Base-by-base conservation (phyloP, 176 grass and related monocot genomes). In the Zea mays region DNA sequence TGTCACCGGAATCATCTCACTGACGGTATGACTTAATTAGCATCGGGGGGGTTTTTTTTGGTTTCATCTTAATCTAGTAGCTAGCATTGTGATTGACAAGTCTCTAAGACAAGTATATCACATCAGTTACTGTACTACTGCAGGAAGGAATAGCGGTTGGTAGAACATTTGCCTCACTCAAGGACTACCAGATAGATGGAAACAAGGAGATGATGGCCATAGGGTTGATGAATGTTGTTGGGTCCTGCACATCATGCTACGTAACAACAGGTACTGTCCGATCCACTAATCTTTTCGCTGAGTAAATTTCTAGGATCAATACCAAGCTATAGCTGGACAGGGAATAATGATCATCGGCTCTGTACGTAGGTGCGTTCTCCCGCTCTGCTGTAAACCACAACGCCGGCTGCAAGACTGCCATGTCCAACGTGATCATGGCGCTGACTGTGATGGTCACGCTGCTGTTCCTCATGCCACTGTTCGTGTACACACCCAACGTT, bases 121-220 rank as follows among this genome's bases (percentile, higher is more conserved):
- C 55, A 27, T 27, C 27, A 27, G 27, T 27, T 27, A 27, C 27
- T 27, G 27, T 27, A 27, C 54, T 51, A 34, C 70, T 73, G 40
- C 70, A 98, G 95, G 95, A 98, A 78, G 95, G 95, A 74, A 79
- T 94, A 52, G 95, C 95, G 16, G 92, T 93, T 75, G 95, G 95
- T 42, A 94, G 95, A 76, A 94, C 95, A 59, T 98, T 98, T 86
- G 95, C 95, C 64, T 92, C 95, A 36, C 69, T 94, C 10, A 91
- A 87, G 37, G 91, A 83, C 71, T 98, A 98, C 85, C 89, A 94
- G 84, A 85, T 98, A 20, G 95, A 98, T 16, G 95, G 95, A 17
- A 98, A 98, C 85, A 98, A 98, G 75, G 95, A 98, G 66, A 98
- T 98, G 95, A 98, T 98, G 89, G 95, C 95, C 77, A 92, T 98